These are phyloP conservation scores for Solanum paucissectum DNA, from an alignment of 257 asterid species.

Conservation along the genomic window DNA sequence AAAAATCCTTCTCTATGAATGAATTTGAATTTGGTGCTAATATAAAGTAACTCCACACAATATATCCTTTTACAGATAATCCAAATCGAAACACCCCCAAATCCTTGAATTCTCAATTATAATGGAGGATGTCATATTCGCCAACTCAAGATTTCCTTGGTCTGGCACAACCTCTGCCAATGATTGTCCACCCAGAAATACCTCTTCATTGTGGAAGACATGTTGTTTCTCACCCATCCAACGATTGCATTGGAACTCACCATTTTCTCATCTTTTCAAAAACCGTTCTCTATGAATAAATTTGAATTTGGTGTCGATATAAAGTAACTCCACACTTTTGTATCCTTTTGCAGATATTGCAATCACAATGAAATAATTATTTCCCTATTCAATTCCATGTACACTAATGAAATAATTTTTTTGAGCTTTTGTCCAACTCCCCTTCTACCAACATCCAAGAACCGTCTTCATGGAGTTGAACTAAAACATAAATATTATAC, in stretches of 20 bases:
- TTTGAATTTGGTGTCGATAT: slow-evolving; percentile 52
- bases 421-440: too few relatives aligned
- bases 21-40: too few relatives aligned
- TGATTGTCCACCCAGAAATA: slow-evolving; percentile 47
- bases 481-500: too few relatives aligned
- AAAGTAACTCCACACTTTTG: slow-evolving; percentile 48
- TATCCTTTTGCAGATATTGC: slow-evolving; percentile 41
- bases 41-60: too few relatives aligned
- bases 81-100: too few relatives aligned
- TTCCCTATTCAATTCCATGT: too few relatives aligned
- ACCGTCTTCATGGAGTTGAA: too few relatives aligned
- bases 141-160: slow-evolving; percentile 27
- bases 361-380: not conserved
- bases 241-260: slow-evolving; percentile 60
- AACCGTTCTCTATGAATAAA: slow-evolving; percentile 49
- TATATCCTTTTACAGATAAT: too few relatives aligned
- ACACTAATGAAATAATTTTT: too few relatives aligned
- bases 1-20: too few relatives aligned
- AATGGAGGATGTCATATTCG: slow-evolving; percentile 34
- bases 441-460: too few relatives aligned
- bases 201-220: slow-evolving; percentile 3
- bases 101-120: slow-evolving; percentile 6
- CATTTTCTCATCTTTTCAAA: slow-evolving; percentile 57
- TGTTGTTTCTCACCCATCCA: slow-evolving; percentile 39
- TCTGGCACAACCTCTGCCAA: slow-evolving; percentile 23